Evolutionary conservation across 1,284 basidiomycete species (phyloP), one percentile per base, ranked within the genome.

Genomic region (Puccinia polysora): DNA sequence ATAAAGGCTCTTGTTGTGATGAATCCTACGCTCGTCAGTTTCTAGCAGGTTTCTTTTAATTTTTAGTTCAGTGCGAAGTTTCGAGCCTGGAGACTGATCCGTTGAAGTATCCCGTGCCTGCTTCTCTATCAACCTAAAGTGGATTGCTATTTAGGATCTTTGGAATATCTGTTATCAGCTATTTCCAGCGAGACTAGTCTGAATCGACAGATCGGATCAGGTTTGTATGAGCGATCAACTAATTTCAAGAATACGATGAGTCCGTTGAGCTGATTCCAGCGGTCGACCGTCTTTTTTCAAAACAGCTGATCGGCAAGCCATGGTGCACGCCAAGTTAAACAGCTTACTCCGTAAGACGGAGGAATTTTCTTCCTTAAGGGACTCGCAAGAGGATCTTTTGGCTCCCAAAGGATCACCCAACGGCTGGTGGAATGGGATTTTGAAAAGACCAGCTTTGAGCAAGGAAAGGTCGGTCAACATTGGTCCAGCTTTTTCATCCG

Each of bases 81-180:
- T 28, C 36, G n/a, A 12, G 28, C 10, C 40, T 23, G 36, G n/a
- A 30, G 10, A 23, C 12, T 59, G n/a, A 40, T 23, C 3, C 12
- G 20, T 52, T 52, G 20, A 2, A 25, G 10, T 59, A n/a, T 34
- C 28, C 3, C 36, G n/a, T 4, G 15, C 32, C 4, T 34, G 5
- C 15, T 43, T n/a, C n/a, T n/a, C n/a, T n/a, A n/a, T n/a, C n/a
- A n/a, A 43, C 18, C 40, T 7, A 43, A 43, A 62, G 59, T 65
- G n/a, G 62, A 65, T 52, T 65, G 62, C 47, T 65, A 65, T 40
- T 53, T 65, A 32, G 62, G 30, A 8, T 65, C 62, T 6, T 52
- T 65, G 34, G 62, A 65, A 65, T 65, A 65, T 52, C 49, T 65
- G 4, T n/a, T 65, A 20, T 65, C 62, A 23, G 62, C 62, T 25